Percentiles rank a stretch among this genome's conserved stretches.
Evolutionary conservation across 345 rosid species (phyloP).

Genomic region (Anacardium occidentale): DNA sequence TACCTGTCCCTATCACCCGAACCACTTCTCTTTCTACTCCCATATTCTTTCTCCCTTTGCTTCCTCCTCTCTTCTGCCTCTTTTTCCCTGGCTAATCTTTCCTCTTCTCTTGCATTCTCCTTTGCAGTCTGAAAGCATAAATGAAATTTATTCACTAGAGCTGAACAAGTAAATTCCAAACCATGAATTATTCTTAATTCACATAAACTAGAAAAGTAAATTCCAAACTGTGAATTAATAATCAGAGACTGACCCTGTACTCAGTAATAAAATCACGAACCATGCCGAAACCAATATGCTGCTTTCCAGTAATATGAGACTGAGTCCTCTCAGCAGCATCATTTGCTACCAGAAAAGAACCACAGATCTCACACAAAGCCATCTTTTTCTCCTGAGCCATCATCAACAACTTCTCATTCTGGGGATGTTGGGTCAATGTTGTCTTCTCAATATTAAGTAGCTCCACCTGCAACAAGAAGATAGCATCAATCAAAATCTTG

Average conservation of each 20-base stretch:
- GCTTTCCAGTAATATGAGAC: slow-evolving; percentile 95
- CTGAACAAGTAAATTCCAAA: slow-evolving; percentile 8
- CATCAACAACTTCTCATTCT: slow-evolving; percentile 65
- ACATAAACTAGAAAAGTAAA: slow-evolving; percentile 2
- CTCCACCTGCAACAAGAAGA: slow-evolving; percentile 62
- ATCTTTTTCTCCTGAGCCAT: slow-evolving; percentile 95
- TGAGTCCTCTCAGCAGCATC: slow-evolving; percentile 97
- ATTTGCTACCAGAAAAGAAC: slow-evolving; percentile 95
- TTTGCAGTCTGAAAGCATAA: slow-evolving; percentile 60
- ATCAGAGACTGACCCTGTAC: slow-evolving; percentile 54
- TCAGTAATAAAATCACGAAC: slow-evolving; percentile 86
- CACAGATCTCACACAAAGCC: slow-evolving; percentile 96
- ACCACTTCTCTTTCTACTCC: slow-evolving; percentile 54
- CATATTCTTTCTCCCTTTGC: slow-evolving; percentile 68
- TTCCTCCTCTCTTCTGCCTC: slow-evolving; percentile 77
- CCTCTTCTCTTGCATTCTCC: slow-evolving; percentile 88
- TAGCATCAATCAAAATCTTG: background rate
- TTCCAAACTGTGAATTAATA: slow-evolving; percentile 13
- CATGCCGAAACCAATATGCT: slow-evolving; percentile 96
- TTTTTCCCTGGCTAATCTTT: slow-evolving; percentile 72
- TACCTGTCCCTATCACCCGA: slow-evolving; percentile 70
- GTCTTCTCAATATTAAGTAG: slow-evolving; percentile 76
- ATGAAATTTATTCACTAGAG: slow-evolving; percentile 17
- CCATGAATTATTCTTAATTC: slow-evolving; percentile 16
- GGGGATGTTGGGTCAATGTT: slow-evolving; percentile 59